Conservation (phyloP, 441 rosid species). For the Populus tomentosa region DNA sequence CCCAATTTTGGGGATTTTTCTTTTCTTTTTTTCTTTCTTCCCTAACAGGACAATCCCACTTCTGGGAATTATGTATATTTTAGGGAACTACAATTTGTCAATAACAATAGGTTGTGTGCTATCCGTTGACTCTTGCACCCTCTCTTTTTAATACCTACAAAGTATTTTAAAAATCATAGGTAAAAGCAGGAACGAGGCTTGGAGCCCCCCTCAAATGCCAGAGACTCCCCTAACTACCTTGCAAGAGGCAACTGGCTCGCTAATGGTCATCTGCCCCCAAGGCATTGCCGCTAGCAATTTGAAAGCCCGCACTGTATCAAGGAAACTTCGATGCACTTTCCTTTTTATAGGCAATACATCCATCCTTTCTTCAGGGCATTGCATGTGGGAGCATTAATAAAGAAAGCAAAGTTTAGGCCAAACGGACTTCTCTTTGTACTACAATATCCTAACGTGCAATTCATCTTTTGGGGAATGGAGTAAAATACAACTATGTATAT, state of each 20-base stretch:
- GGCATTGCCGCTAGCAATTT: not conserved
- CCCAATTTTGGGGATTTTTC: not conserved
- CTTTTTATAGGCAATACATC: not conserved
- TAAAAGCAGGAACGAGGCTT: not conserved
- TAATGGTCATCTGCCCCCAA: too few species aligned
- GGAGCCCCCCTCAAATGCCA: not conserved
- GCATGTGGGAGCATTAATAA: slow-evolving; percentile 32
- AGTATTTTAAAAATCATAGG: not conserved
- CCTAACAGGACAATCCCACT: slow-evolving; percentile 15
- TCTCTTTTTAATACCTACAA: not conserved
- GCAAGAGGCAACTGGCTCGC: not conserved
- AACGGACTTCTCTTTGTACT: slow-evolving; percentile 19
- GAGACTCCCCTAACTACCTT: slow-evolving; percentile 4
- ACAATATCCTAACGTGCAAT: slow-evolving; percentile 7
- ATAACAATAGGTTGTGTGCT: slow-evolving; percentile 19
- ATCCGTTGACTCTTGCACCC: not conserved
- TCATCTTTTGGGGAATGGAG: slow-evolving; percentile 9
- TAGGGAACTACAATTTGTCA: slow-evolving; percentile 26
- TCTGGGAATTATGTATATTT: slow-evolving; percentile 24
- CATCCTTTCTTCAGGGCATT: slow-evolving; percentile 1
- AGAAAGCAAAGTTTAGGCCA: not conserved
- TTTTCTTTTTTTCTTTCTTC: not conserved
- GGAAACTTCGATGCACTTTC: slow-evolving; percentile 4
- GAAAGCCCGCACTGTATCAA: not conserved
- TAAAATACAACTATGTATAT: not conserved